Conservation (phyloP, 441 rosid genomes). For the Isatis lusitanica region DNA sequence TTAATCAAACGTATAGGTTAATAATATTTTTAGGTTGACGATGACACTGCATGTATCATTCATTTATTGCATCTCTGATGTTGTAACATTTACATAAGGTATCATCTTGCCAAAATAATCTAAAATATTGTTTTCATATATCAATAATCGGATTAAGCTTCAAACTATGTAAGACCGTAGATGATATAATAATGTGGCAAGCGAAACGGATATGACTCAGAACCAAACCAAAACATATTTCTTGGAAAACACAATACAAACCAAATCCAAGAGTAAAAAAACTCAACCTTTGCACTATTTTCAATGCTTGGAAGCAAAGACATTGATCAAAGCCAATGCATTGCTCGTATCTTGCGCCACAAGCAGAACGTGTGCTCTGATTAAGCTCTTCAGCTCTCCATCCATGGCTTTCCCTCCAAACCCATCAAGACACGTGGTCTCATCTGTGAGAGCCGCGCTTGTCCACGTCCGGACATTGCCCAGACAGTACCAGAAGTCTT, state of each 20-base stretch:
- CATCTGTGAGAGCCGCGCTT: slow-evolving; percentile 91
- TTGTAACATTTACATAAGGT: neutral
- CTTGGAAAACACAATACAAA: neutral
- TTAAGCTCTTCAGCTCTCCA: slow-evolving; percentile 60
- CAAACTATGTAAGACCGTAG: slow-evolving; percentile 6
- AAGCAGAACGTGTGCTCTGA: slow-evolving; percentile 46
- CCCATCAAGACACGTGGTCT: slow-evolving; percentile 78
- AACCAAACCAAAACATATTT: slow-evolving; percentile 16
- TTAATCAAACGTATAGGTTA: too few species aligned
- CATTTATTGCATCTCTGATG: too few species aligned
- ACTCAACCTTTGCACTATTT: neutral
- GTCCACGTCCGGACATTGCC: slow-evolving; percentile 89
- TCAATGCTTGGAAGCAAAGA: slow-evolving; percentile 54
- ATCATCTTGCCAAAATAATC: neutral
- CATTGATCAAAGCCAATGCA: slow-evolving; percentile 71
- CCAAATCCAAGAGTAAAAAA: slow-evolving; percentile 11
- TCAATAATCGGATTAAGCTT: neutral
- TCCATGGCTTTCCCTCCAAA: slow-evolving; percentile 63
- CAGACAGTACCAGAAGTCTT: slow-evolving; percentile 64
- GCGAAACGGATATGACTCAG: neutral
- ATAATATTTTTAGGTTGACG: too few species aligned
- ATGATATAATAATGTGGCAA: slow-evolving; percentile 2
- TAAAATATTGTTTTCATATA: neutral
- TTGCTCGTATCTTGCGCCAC: slow-evolving; percentile 82
- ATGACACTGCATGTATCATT: too few species aligned